These are phyloP conservation scores for Aspergillus baeticus DNA, from an alignment of 495 filamentous ascomycete species.

Conservation along the genomic window DNA sequence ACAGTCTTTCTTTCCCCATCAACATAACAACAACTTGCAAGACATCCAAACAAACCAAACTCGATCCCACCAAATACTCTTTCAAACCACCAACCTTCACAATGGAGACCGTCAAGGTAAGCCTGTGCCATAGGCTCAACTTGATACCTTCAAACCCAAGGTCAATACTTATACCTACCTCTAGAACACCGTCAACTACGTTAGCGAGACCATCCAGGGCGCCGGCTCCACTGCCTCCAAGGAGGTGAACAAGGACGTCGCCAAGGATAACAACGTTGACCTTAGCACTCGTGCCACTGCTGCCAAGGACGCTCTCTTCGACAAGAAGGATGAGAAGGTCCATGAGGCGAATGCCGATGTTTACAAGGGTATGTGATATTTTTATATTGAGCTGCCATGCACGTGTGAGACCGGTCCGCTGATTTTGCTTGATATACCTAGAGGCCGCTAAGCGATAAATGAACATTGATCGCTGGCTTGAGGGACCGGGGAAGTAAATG, in stretches of 20 bases:
- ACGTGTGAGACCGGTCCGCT: too few relatives aligned
- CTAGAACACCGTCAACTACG: conserved; percentile 1
- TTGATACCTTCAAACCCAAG: too few relatives aligned
- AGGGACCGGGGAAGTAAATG: too few relatives aligned
- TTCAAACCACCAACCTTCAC: background rate
- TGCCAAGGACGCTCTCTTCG: background rate
- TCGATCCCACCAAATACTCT: background rate
- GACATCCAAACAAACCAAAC: too few relatives aligned
- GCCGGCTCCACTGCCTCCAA: background rate
- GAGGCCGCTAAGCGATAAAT: too few relatives aligned
- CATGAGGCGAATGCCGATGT: background rate
- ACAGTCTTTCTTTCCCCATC: too few relatives aligned
- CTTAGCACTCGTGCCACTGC: background rate
- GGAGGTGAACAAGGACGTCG: background rate
- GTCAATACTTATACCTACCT: background rate
- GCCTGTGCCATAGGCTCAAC: background rate
- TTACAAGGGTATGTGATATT: background rate
- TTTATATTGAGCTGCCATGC: too few relatives aligned
- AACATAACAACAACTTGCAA: too few relatives aligned
- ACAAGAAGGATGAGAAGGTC: conserved; percentile 2
- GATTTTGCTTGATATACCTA: too few relatives aligned
- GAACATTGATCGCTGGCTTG: too few relatives aligned
- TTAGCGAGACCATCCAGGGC: background rate
- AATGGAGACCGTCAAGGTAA: background rate
- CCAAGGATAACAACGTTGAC: background rate